Conservation (phyloP, 306 rosid genomes). For the Luffa acutangula region DNA sequence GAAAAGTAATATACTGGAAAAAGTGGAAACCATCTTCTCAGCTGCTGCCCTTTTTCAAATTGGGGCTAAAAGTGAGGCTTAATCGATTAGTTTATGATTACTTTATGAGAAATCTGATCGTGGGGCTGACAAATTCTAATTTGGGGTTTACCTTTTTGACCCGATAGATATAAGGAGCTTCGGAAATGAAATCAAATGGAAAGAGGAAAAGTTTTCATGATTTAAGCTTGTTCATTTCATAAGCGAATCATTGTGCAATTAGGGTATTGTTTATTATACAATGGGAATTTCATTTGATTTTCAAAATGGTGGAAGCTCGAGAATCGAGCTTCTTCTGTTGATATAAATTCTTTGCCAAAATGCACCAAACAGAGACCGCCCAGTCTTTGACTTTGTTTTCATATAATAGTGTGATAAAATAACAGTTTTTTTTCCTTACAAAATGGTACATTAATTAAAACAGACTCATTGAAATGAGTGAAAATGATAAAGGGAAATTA, state of each 20-base stretch:
- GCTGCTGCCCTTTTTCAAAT: neutral
- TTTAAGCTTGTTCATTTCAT: neutral
- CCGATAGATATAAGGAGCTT: neutral
- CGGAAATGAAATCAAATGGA: neutral
- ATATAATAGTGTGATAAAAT: no score
- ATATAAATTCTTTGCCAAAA: neutral
- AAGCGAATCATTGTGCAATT: neutral
- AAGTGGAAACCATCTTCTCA: conserved; percentile 11
- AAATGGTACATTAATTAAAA: no score
- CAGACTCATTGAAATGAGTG: no score
- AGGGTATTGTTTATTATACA: neutral
- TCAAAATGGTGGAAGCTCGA: neutral
- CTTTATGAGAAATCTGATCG: neutral
- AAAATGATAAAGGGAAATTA: no score
- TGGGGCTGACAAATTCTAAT: neutral
- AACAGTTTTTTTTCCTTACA: no score
- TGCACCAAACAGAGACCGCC: neutral
- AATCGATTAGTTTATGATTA: neutral
- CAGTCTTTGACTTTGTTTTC: neutral
- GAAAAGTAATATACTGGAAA: conserved; percentile 8
- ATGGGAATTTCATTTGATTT: neutral
- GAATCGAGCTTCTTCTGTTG: neutral
- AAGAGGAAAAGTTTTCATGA: neutral
- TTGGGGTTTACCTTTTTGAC: neutral
- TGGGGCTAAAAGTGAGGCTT: neutral